Conservation (phyloP, 2,329 filamentous ascomycete species). For the Hortaea sp. region DNA sequence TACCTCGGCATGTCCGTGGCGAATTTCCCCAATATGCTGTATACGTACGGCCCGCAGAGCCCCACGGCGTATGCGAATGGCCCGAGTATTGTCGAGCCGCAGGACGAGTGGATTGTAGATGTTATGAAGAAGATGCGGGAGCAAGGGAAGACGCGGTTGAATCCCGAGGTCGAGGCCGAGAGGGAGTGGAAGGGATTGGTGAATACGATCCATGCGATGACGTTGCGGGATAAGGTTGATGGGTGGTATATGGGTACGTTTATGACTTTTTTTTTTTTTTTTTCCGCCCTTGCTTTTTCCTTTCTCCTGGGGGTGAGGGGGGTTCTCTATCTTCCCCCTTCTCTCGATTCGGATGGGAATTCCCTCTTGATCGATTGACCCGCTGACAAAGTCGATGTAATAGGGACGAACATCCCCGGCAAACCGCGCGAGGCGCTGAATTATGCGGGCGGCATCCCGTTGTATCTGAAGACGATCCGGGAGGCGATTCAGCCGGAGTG, state of each 20-base stretch:
- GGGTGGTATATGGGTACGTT: conserved; percentile 29
- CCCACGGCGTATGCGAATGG: conserved; percentile 38
- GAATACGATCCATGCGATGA: conserved; percentile 31
- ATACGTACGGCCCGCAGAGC: conserved; percentile 29
- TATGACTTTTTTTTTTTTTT: too few species aligned
- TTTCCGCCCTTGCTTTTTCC: too few species aligned
- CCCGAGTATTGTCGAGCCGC: conserved; percentile 34
- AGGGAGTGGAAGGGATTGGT: conserved; percentile 30
- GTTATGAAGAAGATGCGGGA: conserved; percentile 30
- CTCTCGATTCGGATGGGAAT: neutral
- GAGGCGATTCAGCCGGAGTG: conserved; percentile 24
- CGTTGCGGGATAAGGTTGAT: conserved; percentile 31
- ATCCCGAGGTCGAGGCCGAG: conserved; percentile 32
- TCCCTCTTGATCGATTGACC: neutral
- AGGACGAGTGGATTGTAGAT: conserved; percentile 37
- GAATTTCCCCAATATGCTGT: conserved; percentile 27
- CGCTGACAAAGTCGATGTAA: too few species aligned
- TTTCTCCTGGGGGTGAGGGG: too few species aligned
- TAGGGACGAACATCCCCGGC: conserved; percentile 14
- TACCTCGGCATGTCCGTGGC: conserved; percentile 28
- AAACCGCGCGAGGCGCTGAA: conserved; percentile 26
- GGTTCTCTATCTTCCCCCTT: too few species aligned
- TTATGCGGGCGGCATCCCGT: conserved; percentile 27
- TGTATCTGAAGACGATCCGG: conserved; percentile 30
- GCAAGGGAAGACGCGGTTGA: conserved; percentile 30